Conservation (phyloP, 352 stramenopile species). For the Globisporangium iwayamae region DNA sequence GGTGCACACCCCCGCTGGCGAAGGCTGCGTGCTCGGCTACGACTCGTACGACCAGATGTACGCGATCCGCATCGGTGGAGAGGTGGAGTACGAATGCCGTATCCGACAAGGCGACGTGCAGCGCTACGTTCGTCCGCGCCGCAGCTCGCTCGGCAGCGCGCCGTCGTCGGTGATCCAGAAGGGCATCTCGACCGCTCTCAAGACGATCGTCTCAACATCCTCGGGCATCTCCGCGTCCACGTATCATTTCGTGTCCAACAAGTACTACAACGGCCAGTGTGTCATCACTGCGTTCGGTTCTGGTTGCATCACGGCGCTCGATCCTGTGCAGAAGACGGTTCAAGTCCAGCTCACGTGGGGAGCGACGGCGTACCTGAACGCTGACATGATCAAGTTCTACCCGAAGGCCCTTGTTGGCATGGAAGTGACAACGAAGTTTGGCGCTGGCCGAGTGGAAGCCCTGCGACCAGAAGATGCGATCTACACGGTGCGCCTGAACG, state of each 20-base stretch:
- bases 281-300: slow-evolving; percentile 70
- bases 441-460: slow-evolving; percentile 53
- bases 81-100: slow-evolving; percentile 36
- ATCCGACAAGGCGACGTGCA: slow-evolving; percentile 41
- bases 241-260: slow-evolving; percentile 61
- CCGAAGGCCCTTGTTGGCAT: slow-evolving; percentile 70
- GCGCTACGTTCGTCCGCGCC: slow-evolving; percentile 28
- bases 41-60: slow-evolving; percentile 50
- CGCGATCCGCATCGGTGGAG: slow-evolving; percentile 36
- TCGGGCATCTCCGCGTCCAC: slow-evolving; percentile 39
- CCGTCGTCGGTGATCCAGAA: slow-evolving; percentile 40
- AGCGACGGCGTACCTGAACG: slow-evolving; percentile 49
- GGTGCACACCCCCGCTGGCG: slow-evolving; percentile 52
- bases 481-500: slow-evolving; percentile 70
- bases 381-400: slow-evolving; percentile 64
- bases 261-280: slow-evolving; percentile 67
- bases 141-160: slow-evolving; percentile 25
- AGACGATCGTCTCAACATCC: slow-evolving; percentile 61
- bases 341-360: slow-evolving; percentile 69
- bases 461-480: slow-evolving; percentile 63
- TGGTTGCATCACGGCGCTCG: slow-evolving; percentile 52
- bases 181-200: slow-evolving; percentile 42
- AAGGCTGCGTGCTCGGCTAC: slow-evolving; percentile 52
- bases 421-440: slow-evolving; percentile 78
- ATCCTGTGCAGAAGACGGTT: slow-evolving; percentile 41